Evolutionary conservation across 2,329 filamentous ascomycete species (phyloP).

Genomic region (Colletotrichum orchidophilum): DNA sequence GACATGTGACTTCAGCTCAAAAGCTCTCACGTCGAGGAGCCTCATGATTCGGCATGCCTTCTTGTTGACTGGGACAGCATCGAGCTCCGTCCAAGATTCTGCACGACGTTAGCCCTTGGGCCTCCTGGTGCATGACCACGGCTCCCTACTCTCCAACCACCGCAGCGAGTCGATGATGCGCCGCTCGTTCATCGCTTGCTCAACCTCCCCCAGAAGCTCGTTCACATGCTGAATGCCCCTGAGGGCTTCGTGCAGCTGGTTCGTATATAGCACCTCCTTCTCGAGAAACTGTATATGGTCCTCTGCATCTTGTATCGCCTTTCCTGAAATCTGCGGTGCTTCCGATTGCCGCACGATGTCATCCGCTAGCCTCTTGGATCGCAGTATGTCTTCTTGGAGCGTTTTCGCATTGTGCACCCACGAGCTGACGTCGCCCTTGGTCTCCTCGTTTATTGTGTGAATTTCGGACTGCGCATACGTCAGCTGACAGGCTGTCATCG

Average conservation of each 20-base stretch:
- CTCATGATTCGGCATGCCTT: slow-evolving; percentile 70
- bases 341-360: slow-evolving; percentile 84
- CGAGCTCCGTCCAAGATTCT: slow-evolving; percentile 68
- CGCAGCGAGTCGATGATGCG: slow-evolving; percentile 66
- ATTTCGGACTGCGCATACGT: slow-evolving; percentile 69
- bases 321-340: slow-evolving; percentile 63
- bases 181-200: slow-evolving; percentile 62
- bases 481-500: not conserved
- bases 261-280: slow-evolving; percentile 67
- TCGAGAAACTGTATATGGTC: slow-evolving; percentile 65
- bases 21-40: slow-evolving; percentile 71
- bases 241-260: slow-evolving; percentile 63
- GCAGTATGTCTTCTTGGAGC: slow-evolving; percentile 85
- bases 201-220: slow-evolving; percentile 69
- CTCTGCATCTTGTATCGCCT: slow-evolving; percentile 62
- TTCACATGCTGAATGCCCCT: slow-evolving; percentile 65
- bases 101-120: slow-evolving; percentile 37
- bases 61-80: slow-evolving; percentile 67
- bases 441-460: slow-evolving; percentile 78
- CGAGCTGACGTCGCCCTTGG: slow-evolving; percentile 80
- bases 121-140: not conserved
- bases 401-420: slow-evolving; percentile 89
- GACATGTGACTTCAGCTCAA: slow-evolving; percentile 73
- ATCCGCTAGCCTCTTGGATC: slow-evolving; percentile 80
- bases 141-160: slow-evolving; percentile 62